These are phyloP conservation scores for Volutella citrinella DNA, from an alignment of 2,329 filamentous ascomycete species.

Conservation along the genomic window DNA sequence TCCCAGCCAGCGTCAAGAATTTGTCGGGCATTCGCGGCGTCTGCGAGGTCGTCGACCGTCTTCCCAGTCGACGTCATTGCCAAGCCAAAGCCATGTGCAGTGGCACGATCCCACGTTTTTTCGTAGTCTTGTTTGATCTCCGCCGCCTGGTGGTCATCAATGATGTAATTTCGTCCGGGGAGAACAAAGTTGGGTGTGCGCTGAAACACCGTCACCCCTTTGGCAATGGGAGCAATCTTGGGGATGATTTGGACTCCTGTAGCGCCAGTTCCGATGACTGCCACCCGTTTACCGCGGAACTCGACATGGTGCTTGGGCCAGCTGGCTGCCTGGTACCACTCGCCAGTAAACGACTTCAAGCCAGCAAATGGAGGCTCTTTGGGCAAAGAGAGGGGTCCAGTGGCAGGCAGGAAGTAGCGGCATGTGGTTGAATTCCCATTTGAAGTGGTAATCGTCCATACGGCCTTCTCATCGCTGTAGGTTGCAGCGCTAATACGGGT, in stretches of 20 bases:
- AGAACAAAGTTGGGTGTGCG: constrained; percentile 10
- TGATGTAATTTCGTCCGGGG: constrained; percentile 8
- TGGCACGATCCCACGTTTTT: constrained; percentile 6
- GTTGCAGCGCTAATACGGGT: constrained; percentile 1
- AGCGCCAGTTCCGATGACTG: constrained; percentile 10
- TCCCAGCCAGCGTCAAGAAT: constrained; percentile 5
- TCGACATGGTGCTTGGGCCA: constrained; percentile 6
- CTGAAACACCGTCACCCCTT: constrained; percentile 10
- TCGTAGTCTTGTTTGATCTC: constrained; percentile 5
- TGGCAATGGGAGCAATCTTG: constrained; percentile 8
- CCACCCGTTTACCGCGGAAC: constrained; percentile 8
- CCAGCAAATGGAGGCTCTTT: constrained; percentile 8
- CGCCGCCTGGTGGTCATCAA: constrained; percentile 5
- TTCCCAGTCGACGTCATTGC: constrained; percentile 2
- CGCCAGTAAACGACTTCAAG: constrained; percentile 2
- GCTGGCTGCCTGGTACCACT: constrained; percentile 7
- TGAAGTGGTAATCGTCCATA: constrained; percentile 7
- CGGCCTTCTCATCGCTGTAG: constrained; percentile 2
- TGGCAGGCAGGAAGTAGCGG: constrained; percentile 10
- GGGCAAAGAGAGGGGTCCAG: constrained; percentile 7
- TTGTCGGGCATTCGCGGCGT: constrained; percentile 1
- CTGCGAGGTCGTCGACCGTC: not conserved
- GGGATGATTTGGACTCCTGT: constrained; percentile 12
- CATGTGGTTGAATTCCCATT: constrained; percentile 2
- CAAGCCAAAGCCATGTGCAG: constrained; percentile 1